Conservation (phyloP, 2,329 filamentous ascomycete genomes). For the Plenodomus biglobosus region DNA sequence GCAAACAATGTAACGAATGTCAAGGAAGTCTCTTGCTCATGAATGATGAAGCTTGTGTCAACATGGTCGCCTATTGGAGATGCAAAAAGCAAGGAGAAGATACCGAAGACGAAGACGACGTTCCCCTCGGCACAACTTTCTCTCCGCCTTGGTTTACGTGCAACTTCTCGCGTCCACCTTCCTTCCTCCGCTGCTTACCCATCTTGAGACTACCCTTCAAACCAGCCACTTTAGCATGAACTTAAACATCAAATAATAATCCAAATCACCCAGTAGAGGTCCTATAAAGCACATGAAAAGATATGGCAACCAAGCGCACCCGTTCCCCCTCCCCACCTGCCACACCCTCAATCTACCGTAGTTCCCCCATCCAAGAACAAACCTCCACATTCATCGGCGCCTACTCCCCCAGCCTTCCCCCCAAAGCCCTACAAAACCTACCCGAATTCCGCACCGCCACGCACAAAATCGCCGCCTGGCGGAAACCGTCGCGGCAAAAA, state of each 20-base stretch:
- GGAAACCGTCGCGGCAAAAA: conserved; percentile 51
- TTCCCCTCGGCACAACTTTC: conserved; percentile 11
- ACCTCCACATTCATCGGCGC: conserved; percentile 55
- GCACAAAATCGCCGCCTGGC: conserved; percentile 56
- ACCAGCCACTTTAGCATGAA: conserved; percentile 1
- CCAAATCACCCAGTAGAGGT: too few species aligned
- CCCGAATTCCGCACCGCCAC: conserved; percentile 50
- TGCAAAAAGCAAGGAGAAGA: background rate
- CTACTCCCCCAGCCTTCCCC: conserved; percentile 51
- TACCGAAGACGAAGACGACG: background rate
- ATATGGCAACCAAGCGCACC: conserved; percentile 38
- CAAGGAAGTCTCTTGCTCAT: background rate
- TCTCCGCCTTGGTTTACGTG: conserved; percentile 3
- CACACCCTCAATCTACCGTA: conserved; percentile 46
- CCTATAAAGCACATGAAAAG: conserved; percentile 2
- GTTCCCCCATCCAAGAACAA: conserved; percentile 52
- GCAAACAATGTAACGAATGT: background rate
- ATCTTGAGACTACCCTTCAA: conserved; percentile 5
- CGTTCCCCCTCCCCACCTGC: conserved; percentile 18
- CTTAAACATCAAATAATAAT: background rate
- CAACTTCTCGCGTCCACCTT: conserved; percentile 12
- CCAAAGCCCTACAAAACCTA: conserved; percentile 47
- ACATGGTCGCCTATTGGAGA: background rate
- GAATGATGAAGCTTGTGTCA: background rate
- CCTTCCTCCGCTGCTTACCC: conserved; percentile 1